These are phyloP conservation scores for Trichoderma semiorbis DNA, from an alignment of 2,329 filamentous ascomycete genomes.

Conservation along the genomic window DNA sequence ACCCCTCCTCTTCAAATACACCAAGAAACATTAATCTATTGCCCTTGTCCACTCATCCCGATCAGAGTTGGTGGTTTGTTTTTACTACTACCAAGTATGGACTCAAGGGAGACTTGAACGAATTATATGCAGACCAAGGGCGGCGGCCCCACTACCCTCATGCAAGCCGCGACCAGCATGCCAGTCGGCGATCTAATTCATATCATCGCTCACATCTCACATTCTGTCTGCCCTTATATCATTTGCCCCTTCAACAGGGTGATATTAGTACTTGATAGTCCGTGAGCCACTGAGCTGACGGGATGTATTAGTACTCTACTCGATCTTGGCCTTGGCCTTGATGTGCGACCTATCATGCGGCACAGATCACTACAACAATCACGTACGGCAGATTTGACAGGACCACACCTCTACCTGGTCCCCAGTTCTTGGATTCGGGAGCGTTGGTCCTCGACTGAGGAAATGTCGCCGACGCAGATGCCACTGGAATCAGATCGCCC, in stretches of 20 bases:
- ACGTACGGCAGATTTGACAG: neutral
- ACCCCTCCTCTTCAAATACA: neutral
- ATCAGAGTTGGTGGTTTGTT: constrained; percentile 7
- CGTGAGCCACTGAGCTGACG: neutral
- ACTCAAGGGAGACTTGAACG: constrained; percentile 9
- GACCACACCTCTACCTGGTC: neutral
- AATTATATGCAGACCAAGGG: constrained; percentile 10
- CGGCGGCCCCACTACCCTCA: constrained; percentile 9
- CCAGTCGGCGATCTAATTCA: constrained; percentile 22
- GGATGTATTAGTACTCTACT: neutral
- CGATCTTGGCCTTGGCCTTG: neutral
- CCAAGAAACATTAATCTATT: constrained; percentile 2
- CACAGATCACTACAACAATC: neutral
- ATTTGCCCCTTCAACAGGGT: neutral
- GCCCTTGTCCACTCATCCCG: neutral
- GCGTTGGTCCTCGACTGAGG: neutral
- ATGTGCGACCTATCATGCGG: neutral
- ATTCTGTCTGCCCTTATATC: constrained; percentile 17
- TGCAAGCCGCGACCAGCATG: constrained; percentile 19
- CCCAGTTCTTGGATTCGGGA: constrained; percentile 3
- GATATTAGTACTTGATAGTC: neutral
- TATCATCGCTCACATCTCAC: constrained; percentile 22
- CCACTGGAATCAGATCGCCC: neutral
- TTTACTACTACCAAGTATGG: neutral
- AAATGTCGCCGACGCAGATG: neutral